Evolutionary conservation across 495 filamentous ascomycete species (phyloP), one percentile per base, ranked within the genome.

Genomic region (Monascus purpureus): DNA sequence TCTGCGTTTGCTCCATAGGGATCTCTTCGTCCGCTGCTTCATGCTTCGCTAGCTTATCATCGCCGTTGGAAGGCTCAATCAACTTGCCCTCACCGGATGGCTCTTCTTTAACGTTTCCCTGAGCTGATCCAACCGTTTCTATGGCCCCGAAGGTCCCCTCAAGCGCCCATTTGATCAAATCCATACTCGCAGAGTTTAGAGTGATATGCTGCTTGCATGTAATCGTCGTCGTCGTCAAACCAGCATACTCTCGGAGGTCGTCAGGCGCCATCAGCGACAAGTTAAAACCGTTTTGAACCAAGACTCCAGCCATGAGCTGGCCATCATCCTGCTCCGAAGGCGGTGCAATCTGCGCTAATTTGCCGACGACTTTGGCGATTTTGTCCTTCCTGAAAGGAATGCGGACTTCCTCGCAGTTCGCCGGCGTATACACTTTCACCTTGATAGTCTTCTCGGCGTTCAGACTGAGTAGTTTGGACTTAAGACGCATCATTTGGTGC

Each of bases 381-480:
- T 96, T 97, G 43, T 96, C 90, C n/a, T 80, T 77, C 45, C 77
- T 84, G 64, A 96, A 96, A 0, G 90, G 87, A 38, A 97, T 90
- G 17, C 79, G 69, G n/a, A 97, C 65, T 48, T 93, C 88, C 41
- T 96, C 88, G 49, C 86, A 93, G 51, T 97, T 97, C 16, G 77
- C 73, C 0, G 90, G 90, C 30, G 79, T 87, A 56, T 75, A 96
- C 4, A 97, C 81, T 52, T 95, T 95, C 29, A 83, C 75, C 31
- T 84, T 83, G 20, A 71, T 63, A 1, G 67, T 65, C 46, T 92
- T 88, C 15, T 76, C 72, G 7, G 77, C 71, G 45, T 96, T 94
- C 6, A 94, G 66, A 14, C 81, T 84, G n/a, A 96, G 70, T 6
- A 97, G 63, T 42, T 93, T 90, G 2, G 83, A 92, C 48, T 94